phyloP scores from a whole-genome alignment of 495 filamentous ascomycete species.

The Hapsidospora chrysogenum region DNA sequence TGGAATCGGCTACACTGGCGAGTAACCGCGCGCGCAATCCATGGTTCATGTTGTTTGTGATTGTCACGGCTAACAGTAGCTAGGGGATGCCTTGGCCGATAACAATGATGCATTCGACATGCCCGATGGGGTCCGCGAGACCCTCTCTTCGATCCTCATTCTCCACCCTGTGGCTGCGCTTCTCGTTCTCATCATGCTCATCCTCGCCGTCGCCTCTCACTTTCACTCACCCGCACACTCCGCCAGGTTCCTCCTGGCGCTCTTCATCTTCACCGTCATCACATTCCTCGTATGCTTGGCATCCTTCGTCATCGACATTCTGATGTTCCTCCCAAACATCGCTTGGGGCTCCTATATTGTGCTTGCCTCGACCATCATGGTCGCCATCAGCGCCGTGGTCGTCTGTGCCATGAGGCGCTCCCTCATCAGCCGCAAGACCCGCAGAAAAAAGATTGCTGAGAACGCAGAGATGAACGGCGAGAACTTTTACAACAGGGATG shows the following conservation, averaged over 20 bases:
- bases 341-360: slow-evolving; percentile 93
- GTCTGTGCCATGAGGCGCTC: slow-evolving; percentile 96
- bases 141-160: slow-evolving; percentile 67
- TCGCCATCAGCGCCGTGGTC: slow-evolving; percentile 66
- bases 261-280: slow-evolving; percentile 74
- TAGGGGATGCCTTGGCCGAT: slow-evolving; percentile 17
- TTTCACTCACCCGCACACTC: slow-evolving; percentile 88
- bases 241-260: slow-evolving; percentile 63
- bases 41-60: too few relatives aligned
- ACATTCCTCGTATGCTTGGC: slow-evolving; percentile 73
- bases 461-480: slow-evolving; percentile 92
- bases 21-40: slow-evolving; percentile 10
- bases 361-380: slow-evolving; percentile 74
- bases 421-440: slow-evolving; percentile 76
- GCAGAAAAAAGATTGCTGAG: slow-evolving; percentile 78
- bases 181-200: slow-evolving; percentile 9
- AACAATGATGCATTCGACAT: slow-evolving; percentile 50
- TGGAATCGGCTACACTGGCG: slow-evolving; percentile 76
- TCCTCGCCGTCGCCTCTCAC: slow-evolving; percentile 66
- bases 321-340: slow-evolving; percentile 88
- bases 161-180: slow-evolving; percentile 16
- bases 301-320: slow-evolving; percentile 86
- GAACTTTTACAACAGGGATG: slow-evolving; percentile 71
- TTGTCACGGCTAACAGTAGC: too few relatives aligned
- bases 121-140: slow-evolving; percentile 53